Base-by-base conservation (phyloP, 495 filamentous ascomycete species). In the Penicillium robsamsonii region DNA sequence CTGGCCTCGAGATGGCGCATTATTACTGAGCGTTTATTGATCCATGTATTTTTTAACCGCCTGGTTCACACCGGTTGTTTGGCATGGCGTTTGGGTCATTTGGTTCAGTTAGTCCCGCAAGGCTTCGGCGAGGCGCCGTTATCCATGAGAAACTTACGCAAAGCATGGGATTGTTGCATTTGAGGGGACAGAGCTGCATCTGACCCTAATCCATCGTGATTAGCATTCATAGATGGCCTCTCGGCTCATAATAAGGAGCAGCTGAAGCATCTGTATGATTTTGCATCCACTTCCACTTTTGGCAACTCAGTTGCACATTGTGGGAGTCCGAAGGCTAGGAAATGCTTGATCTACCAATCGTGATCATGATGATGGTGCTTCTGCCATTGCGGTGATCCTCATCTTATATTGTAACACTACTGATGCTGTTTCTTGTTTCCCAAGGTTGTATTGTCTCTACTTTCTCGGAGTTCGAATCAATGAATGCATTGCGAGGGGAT, bases 1-100 rank as follows among this genome's bases (percentile, higher is more conserved):
- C 92, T 24, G 94, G 94, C 9, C 73, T 97, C 50, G 91, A 98
- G 73, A 98, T 98, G 94, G 94, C 92, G 42, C 92, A 96, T 74
- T 96, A 96, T 70, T 92, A 93, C 72, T 87, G 86, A 69, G 46
- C 41, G 30, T 11, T 18, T 46, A 9, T 47, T 42, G 25, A 33
- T 33, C 49, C 20, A 53, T 57, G 17, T 31, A 46, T 50, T 49
- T 45, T 50, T 50, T 55, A 41, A 46, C 15, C 12, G 43, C 40
- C 31, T 22, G 47, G 51, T 43, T 45, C 24, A 35, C 17, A 1
- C 24, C 46, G 24, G 29, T 41, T 33, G 15, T 50, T 57, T 25
- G 25, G 38, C 48, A 49, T 59, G 46, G 57, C 57, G 55, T 67
- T 67, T 43, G 20, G 31, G 58, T 43, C 41, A 51, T 64, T 51